phyloP scores from a whole-genome alignment of 75 land plant genomes.

The Chamaecyparis obtusa region DNA sequence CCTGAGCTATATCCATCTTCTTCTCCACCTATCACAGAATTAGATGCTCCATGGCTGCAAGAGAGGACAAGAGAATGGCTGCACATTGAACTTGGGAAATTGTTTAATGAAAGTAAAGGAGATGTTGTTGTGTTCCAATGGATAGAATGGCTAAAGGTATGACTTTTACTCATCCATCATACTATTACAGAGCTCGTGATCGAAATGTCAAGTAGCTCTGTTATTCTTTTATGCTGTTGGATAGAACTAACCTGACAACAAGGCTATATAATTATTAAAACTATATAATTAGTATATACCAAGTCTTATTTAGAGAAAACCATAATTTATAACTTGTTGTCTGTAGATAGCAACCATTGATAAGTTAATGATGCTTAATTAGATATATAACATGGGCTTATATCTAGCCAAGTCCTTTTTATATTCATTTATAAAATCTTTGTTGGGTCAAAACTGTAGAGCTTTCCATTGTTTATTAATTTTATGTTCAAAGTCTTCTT shows the following conservation, averaged over 20 bases:
- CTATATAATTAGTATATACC: too few relatives aligned
- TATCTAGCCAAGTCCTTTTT: too few relatives aligned
- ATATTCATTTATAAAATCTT: too few relatives aligned
- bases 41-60: slow-evolving; percentile 40
- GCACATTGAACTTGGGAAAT: slow-evolving; percentile 12
- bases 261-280: background rate
- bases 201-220: background rate
- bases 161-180: background rate
- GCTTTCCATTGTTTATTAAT: too few relatives aligned
- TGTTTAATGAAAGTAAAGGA: slow-evolving; percentile 28
- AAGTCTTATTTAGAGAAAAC: too few relatives aligned
- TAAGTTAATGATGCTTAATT: too few relatives aligned
- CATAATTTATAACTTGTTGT: too few relatives aligned
- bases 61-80: slow-evolving; percentile 18
- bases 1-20: slow-evolving; percentile 40
- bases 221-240: background rate
- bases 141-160: slow-evolving; percentile 56
- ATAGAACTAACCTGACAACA: background rate
- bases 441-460: too few relatives aligned
- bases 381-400: too few relatives aligned
- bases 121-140: slow-evolving; percentile 43
- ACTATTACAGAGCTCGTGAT: background rate
- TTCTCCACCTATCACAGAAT: slow-evolving; percentile 28
- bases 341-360: too few relatives aligned
- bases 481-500: too few relatives aligned